A percentile compares a stretch with the other conserved stretches of the same genome.
phyloP scores from a whole-genome alignment of 1,139 yeast species.

The Yamadazyma songkhlaensis region DNA sequence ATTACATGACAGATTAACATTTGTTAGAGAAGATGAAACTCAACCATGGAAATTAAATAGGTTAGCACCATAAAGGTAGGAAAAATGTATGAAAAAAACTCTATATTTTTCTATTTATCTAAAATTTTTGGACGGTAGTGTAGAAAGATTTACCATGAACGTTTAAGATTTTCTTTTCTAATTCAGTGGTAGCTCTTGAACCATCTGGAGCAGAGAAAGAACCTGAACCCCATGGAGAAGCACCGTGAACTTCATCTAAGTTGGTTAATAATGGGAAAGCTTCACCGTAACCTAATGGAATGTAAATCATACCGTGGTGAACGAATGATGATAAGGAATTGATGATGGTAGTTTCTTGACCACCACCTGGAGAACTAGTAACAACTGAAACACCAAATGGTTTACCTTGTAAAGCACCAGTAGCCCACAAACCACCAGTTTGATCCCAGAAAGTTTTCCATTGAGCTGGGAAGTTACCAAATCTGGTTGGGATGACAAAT shows the following conservation, averaged over 20 bases:
- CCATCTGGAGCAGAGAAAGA: conserved; percentile 78
- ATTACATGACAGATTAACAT: conserved; percentile 86
- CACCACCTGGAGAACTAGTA: conserved; percentile 84
- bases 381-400: conserved; percentile 73
- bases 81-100: background rate
- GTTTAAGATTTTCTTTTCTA: conserved; percentile 62
- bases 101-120: conserved; percentile 3
- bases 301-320: conserved; percentile 78
- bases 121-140: conserved; percentile 31
- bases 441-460: conserved; percentile 79
- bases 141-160: conserved; percentile 67
- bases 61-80: conserved; percentile 56
- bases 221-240: conserved; percentile 91
- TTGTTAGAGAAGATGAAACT: conserved; percentile 49
- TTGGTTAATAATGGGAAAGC: conserved; percentile 57
- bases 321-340: conserved; percentile 65
- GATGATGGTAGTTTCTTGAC: conserved; percentile 70
- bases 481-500: conserved; percentile 84
- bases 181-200: conserved; percentile 64
- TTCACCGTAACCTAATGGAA: conserved; percentile 77
- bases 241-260: conserved; percentile 74
- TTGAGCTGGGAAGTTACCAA: conserved; percentile 79
- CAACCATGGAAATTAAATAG: conserved; percentile 63
- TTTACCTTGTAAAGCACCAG: conserved; percentile 72
- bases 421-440: conserved; percentile 82